phyloP scores from a whole-genome alignment of 768 basidiomycete genomes.

The Tricholoma hemisulphureum region DNA sequence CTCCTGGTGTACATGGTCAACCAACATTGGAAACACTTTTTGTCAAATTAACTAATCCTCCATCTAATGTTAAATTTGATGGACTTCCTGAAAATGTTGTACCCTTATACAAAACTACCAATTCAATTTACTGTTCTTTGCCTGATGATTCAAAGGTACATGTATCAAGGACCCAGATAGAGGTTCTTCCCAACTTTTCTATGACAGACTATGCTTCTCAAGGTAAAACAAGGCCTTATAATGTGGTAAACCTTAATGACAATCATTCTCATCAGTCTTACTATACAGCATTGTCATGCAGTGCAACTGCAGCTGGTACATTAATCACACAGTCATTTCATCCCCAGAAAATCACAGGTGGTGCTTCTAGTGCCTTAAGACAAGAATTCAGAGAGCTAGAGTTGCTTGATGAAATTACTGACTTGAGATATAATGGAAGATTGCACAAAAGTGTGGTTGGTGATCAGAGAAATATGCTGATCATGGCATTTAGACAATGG shows the following conservation, averaged over 20 bases:
- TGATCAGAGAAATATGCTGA: constrained; percentile 21
- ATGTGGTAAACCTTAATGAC: constrained; percentile 26
- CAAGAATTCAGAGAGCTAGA: no score
- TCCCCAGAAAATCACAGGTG: no score
- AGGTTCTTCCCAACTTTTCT: constrained; percentile 22
- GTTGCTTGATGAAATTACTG: no score
- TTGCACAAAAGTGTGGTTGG: no score
- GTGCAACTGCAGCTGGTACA: no score
- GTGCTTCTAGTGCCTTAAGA: no score
- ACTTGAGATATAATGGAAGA: no score
- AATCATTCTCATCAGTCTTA: constrained; percentile 18
- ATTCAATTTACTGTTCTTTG: neutral
- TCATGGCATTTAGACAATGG: constrained; percentile 3
- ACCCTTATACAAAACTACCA: neutral
- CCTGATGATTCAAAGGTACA: neutral
- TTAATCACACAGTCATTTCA: no score
- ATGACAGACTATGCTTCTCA: constrained; percentile 30
- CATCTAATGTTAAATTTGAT: no score
- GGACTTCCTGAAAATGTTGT: constrained; percentile 1
- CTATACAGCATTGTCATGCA: constrained; percentile 30
- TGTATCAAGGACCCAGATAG: constrained; percentile 19
- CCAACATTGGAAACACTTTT: neutral
- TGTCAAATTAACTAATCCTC: no score
- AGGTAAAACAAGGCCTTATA: constrained; percentile 24
- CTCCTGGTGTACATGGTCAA: neutral